Evolutionary conservation across 2,329 filamentous ascomycete species (phyloP).

Genomic region (Colletotrichum karsti): DNA sequence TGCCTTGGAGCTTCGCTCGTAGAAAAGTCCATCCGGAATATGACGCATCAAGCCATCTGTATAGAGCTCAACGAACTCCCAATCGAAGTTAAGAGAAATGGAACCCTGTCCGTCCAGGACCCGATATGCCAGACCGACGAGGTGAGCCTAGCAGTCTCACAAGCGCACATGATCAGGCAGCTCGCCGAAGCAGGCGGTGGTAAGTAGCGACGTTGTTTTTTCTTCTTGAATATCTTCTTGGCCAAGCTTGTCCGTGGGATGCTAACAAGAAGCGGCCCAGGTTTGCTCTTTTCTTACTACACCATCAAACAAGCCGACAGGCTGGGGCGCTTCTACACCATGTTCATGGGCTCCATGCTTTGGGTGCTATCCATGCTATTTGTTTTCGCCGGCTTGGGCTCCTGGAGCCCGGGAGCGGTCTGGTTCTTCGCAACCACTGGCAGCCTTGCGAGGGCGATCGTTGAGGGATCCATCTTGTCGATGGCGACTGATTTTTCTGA

Average conservation of each 20-base stretch:
- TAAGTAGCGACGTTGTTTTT: too few relatives aligned
- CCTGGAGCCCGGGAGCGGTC: neutral
- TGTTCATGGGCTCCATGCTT: neutral
- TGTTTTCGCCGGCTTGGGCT: neutral
- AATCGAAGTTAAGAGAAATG: neutral
- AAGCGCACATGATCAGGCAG: too few relatives aligned
- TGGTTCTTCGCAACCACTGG: neutral
- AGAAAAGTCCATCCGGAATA: neutral
- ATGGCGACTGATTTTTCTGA: neutral
- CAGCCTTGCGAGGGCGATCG: too few relatives aligned
- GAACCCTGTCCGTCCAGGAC: too few relatives aligned
- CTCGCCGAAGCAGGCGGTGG: too few relatives aligned
- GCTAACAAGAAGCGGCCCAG: too few relatives aligned
- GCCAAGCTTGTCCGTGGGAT: too few relatives aligned
- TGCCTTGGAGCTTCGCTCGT: neutral
- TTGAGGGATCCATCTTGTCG: neutral
- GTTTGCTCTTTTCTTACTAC: too few relatives aligned
- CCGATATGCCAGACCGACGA: neutral
- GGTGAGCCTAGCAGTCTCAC: too few relatives aligned
- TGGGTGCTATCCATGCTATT: neutral
- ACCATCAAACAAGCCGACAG: too few relatives aligned
- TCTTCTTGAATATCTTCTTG: too few relatives aligned
- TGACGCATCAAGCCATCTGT: neutral
- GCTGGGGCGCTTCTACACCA: too few relatives aligned
- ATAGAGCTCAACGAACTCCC: neutral